phyloP scores from a whole-genome alignment of 2,329 filamentous ascomycete species.

The Verticillium zaregamsianum region DNA sequence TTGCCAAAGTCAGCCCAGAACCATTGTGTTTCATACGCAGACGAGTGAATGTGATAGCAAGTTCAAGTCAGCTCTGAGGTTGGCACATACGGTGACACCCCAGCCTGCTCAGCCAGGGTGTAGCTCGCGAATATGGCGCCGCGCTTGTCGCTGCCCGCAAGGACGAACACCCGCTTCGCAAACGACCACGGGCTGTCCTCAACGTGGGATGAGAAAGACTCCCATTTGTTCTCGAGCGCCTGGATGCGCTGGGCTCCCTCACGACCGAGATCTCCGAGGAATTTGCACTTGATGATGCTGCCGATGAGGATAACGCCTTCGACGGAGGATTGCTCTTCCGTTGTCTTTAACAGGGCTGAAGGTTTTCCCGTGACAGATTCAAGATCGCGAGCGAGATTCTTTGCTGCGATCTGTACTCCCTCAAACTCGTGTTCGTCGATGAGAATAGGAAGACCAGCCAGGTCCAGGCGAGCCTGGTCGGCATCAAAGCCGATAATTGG shows the following conservation, averaged over 20 bases:
- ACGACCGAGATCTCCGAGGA: conserved; percentile 41
- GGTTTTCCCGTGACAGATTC: conserved; percentile 17
- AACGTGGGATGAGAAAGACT: conserved; percentile 47
- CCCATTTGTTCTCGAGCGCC: conserved; percentile 50
- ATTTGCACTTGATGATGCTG: conserved; percentile 29
- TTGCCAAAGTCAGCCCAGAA: conserved; percentile 5
- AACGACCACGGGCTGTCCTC: conserved; percentile 42
- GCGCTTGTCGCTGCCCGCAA: conserved; percentile 54
- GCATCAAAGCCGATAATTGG: conserved; percentile 18
- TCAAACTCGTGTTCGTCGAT: neutral
- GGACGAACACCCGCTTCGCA: conserved; percentile 44
- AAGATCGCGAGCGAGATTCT: conserved; percentile 18
- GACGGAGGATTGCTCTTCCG: conserved; percentile 1
- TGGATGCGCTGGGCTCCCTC: conserved; percentile 42
- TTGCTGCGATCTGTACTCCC: conserved; percentile 15
- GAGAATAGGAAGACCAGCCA: neutral
- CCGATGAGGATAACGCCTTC: conserved; percentile 40
- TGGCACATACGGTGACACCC: conserved; percentile 46
- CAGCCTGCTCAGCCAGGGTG: conserved; percentile 57
- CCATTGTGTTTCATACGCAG: neutral
- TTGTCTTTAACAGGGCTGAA: conserved; percentile 4
- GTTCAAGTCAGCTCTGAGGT: neutral
- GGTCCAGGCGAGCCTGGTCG: conserved; percentile 7
- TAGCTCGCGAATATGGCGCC: conserved; percentile 57
- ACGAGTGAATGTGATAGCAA: neutral